Conservation (phyloP, 768 basidiomycete genomes). For the Lentinus brumalis region DNA sequence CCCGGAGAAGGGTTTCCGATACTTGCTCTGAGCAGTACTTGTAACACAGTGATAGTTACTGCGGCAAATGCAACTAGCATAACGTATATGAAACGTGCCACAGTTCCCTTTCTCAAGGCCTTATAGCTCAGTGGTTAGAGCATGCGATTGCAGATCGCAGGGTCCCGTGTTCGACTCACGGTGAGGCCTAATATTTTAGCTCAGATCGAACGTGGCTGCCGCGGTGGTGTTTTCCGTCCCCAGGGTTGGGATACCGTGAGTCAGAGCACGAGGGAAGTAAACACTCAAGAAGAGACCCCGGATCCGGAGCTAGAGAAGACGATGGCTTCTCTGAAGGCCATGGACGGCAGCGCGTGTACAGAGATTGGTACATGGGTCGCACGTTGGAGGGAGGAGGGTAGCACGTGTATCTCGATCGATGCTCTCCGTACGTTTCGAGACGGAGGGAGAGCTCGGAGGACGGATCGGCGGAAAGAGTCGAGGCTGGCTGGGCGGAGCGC, state of each 20-base stretch:
- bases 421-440: neutral
- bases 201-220: too few relatives aligned
- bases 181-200: constrained; percentile 39
- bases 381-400: constrained; percentile 15
- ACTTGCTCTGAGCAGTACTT: constrained; percentile 43
- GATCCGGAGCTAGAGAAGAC: constrained; percentile 4
- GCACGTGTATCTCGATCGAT: constrained; percentile 18
- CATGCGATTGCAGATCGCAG: constrained; percentile 61
- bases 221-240: too few relatives aligned
- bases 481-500: neutral
- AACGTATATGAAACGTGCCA: too few relatives aligned
- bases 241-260: neutral
- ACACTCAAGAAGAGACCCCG: constrained; percentile 1
- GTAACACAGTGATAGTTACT: neutral
- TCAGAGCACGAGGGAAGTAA: neutral
- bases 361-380: constrained; percentile 8
- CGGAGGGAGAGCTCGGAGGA: neutral
- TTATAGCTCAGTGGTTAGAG: constrained; percentile 53
- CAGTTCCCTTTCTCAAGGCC: constrained; percentile 10
- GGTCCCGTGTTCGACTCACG: constrained; percentile 62
- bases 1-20: constrained; percentile 47
- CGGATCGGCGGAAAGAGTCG: neutral
- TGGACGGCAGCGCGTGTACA: neutral
- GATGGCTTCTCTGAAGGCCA: constrained; percentile 6
- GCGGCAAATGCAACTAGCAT: too few relatives aligned